These are phyloP conservation scores for Porodaedalea pini DNA, from an alignment of 1,284 basidiomycete species.

Conservation along the genomic window DNA sequence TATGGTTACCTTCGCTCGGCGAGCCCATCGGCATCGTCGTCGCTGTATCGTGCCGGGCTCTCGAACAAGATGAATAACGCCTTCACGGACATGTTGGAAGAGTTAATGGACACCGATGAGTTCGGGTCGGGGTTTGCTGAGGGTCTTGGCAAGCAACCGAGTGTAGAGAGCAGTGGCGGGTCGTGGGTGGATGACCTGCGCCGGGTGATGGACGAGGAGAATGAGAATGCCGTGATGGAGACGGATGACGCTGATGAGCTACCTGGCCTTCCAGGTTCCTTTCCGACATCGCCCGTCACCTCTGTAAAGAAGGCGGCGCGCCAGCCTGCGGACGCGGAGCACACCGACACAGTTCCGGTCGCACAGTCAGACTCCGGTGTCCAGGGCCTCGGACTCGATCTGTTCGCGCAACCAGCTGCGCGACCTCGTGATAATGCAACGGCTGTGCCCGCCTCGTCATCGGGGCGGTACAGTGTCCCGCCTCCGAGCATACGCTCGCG, in stretches of 20 bases:
- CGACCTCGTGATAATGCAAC: background rate
- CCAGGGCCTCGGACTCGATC: slow-evolving; percentile 16
- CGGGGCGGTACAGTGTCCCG: slow-evolving; percentile 16
- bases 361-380: background rate
- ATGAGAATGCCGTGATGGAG: background rate
- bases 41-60: slow-evolving; percentile 4
- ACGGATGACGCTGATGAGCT: slow-evolving; percentile 15
- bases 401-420: slow-evolving; percentile 6
- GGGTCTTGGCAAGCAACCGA: background rate
- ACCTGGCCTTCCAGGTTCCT: slow-evolving; percentile 19
- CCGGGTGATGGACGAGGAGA: slow-evolving; percentile 9
- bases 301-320: slow-evolving; percentile 1
- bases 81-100: slow-evolving; percentile 7
- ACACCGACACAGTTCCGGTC: background rate
- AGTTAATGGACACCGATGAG: slow-evolving; percentile 17
- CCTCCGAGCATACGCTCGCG: slow-evolving; percentile 19
- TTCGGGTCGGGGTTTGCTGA: slow-evolving; percentile 2
- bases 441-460: background rate
- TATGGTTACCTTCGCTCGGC: slow-evolving; percentile 13
- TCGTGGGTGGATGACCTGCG: slow-evolving; percentile 19
- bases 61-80: background rate
- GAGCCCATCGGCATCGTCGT: slow-evolving; percentile 19
- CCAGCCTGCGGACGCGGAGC: background rate
- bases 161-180: slow-evolving; percentile 6
- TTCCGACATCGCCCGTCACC: slow-evolving; percentile 16